A percentile compares a stretch with the other conserved stretches of the same genome.
Conservation (phyloP, 2,329 filamentous ascomycete genomes). For the Hypomyces perniciosus region DNA sequence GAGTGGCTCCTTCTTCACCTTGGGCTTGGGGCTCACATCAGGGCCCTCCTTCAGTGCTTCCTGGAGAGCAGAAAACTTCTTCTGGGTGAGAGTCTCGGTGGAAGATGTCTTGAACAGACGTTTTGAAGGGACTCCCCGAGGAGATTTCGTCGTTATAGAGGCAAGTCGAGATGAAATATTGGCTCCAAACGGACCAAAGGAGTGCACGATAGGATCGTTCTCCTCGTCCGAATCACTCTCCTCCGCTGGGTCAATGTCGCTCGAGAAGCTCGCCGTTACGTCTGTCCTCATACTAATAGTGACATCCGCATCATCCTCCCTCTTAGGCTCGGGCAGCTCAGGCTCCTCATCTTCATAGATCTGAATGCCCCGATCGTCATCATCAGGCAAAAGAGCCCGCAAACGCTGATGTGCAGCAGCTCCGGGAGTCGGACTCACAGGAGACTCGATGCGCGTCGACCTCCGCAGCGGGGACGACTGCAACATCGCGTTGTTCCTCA, state of each 20-base stretch:
- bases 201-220: conserved; percentile 88
- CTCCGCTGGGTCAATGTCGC: conserved; percentile 49
- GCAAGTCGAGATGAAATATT: conserved; percentile 79
- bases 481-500: conserved; percentile 36
- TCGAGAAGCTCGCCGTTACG: conserved; percentile 48
- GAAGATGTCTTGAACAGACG: conserved; percentile 18
- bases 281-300: conserved; percentile 46
- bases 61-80: conserved; percentile 17
- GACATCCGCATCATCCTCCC: conserved; percentile 20
- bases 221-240: conserved; percentile 75
- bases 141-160: conserved; percentile 66
- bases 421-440: conserved; percentile 59
- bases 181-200: conserved; percentile 83
- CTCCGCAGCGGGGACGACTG: conserved; percentile 56
- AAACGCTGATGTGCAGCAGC: conserved; percentile 34
- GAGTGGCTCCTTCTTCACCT: neutral
- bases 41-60: neutral
- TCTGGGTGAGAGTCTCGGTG: conserved; percentile 16
- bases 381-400: conserved; percentile 37
- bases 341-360: conserved; percentile 66
- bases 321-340: conserved; percentile 33
- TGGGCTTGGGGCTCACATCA: conserved; percentile 11
- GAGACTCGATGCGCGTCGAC: conserved; percentile 58
- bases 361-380: conserved; percentile 44
- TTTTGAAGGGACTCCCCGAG: conserved; percentile 35